These are phyloP conservation scores for Letharia lupina DNA, from an alignment of 495 filamentous ascomycete species.

Conservation along the genomic window DNA sequence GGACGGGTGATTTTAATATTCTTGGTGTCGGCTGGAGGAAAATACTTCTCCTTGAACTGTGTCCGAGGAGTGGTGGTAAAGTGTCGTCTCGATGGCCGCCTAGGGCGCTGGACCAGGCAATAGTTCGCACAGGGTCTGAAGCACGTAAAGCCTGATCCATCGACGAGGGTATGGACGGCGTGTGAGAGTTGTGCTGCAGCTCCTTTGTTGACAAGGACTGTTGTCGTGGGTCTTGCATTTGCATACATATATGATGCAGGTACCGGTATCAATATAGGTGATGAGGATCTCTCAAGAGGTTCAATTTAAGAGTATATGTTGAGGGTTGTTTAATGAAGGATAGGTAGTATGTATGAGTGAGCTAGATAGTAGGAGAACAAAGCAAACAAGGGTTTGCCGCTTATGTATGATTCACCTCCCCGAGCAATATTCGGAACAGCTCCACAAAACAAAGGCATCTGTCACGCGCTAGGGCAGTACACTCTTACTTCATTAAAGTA, in stretches of 20 bases:
- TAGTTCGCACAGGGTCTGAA: constrained; percentile 15
- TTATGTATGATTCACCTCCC: constrained; percentile 18
- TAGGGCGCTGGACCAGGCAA: constrained; percentile 2
- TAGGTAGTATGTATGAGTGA: not conserved
- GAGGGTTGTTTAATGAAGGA: not conserved
- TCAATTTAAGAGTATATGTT: not conserved
- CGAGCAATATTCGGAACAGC: constrained; percentile 6
- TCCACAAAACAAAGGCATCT: constrained; percentile 11
- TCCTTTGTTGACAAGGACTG: constrained; percentile 15
- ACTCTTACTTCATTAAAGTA: not conserved
- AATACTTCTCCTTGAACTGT: constrained; percentile 23
- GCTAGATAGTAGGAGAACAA: not conserved
- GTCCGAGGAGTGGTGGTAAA: constrained; percentile 22
- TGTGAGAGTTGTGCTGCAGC: constrained; percentile 17
- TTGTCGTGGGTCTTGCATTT: constrained; percentile 8
- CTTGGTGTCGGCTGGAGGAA: constrained; percentile 21
- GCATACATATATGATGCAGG: constrained; percentile 22
- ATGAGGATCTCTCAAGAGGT: not conserved
- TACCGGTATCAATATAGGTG: not conserved
- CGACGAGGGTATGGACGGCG: constrained; percentile 3
- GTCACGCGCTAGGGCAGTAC: constrained; percentile 4
- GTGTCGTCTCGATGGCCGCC: constrained; percentile 7
- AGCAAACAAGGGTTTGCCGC: constrained; percentile 8
- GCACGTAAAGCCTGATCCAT: constrained; percentile 10
- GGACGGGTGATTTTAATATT: constrained; percentile 27